These are phyloP conservation scores for Naganishia onofrii DNA, from an alignment of 768 basidiomycete genomes.

Conservation along the genomic window DNA sequence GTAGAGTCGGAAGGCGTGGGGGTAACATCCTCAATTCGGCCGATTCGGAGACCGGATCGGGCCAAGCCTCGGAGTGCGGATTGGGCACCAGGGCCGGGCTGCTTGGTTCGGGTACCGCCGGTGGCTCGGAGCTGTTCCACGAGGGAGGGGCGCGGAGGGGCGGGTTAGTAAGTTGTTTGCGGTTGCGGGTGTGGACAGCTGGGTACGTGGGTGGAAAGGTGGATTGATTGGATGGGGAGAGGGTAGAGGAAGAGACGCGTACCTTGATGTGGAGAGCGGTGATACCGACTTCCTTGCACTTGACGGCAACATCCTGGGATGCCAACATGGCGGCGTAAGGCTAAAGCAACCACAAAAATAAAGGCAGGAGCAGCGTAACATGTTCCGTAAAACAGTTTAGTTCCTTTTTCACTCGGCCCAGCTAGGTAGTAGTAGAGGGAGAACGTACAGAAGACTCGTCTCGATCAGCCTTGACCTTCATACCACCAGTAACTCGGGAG, in stretches of 20 bases:
- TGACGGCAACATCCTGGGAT: constrained; percentile 90
- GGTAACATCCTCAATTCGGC: constrained; percentile 96
- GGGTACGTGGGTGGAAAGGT: too few relatives aligned
- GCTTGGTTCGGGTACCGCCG: constrained; percentile 96
- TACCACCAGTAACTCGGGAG: constrained; percentile 96
- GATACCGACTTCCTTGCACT: constrained; percentile 98
- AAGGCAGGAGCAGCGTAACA: neutral
- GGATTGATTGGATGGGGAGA: too few relatives aligned
- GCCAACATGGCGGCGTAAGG: constrained; percentile 86
- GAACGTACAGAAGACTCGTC: constrained; percentile 92
- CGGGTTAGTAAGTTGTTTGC: neutral
- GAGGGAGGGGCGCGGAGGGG: neutral
- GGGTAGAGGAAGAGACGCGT: neutral
- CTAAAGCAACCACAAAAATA: too few relatives aligned
- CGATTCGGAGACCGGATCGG: constrained; percentile 96
- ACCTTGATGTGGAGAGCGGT: constrained; percentile 95
- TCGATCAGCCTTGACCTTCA: constrained; percentile 99
- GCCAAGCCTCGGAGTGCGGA: constrained; percentile 96
- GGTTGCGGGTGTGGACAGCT: too few relatives aligned
- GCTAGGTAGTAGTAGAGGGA: too few relatives aligned
- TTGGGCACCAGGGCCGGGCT: constrained; percentile 97
- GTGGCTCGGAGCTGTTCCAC: constrained; percentile 72
- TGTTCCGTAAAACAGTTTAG: too few relatives aligned
- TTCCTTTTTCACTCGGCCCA: too few relatives aligned
- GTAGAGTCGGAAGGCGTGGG: constrained; percentile 97